Evolutionary conservation across 768 basidiomycete genomes (phyloP), one percentile per base, ranked within the genome.

Genomic region (Ephemerocybe angulata): DNA sequence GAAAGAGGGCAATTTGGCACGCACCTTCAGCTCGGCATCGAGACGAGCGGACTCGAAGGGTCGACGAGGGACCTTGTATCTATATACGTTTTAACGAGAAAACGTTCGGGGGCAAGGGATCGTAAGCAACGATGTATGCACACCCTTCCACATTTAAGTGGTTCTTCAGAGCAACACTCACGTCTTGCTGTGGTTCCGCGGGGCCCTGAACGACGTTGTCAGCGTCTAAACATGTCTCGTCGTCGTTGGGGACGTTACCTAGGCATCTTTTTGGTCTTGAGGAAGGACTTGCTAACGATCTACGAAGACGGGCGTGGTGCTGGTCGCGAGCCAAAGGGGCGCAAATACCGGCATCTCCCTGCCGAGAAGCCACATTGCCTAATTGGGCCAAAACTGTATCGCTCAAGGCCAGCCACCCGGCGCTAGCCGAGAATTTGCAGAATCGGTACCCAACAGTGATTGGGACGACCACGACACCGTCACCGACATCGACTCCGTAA

Each of bases 41-140:
- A 98, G 94, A 77, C 96, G 93, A 71, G 95, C 93, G 56, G 93
- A 92, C 79, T 89, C 93, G 77, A 87, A 98, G 72, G 96, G 87
- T 72, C 96, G 86, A 82, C 87, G 92, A 69, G 96, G 96, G 84
- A 97, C 95, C 85, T 98, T 97, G 82, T 96, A 97, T 78, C 92
- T 93, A 73, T 73, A 73, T 8, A 65, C 69, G 70, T 72, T 73
- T 79, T 76, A 63, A 65, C 63, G 61, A 57, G 52, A 59, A 66
- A 53, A 71, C 69, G 74, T 76, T 81, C 78, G 83, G 84, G 82
- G 83, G 83, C 76, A 71, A 68, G 66, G 81, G 83, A 80, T 77
- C 70, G 67, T 58, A 61, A 58, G 60, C 58, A 54, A 51, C 57
- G 53, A 56, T 69, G 73, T 75, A 78, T 69, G 65, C 67, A 69